Percentiles rank a stretch among this genome's conserved stretches.
Conservation (phyloP, 345 rosid species). For the Laguncularia racemosa region DNA sequence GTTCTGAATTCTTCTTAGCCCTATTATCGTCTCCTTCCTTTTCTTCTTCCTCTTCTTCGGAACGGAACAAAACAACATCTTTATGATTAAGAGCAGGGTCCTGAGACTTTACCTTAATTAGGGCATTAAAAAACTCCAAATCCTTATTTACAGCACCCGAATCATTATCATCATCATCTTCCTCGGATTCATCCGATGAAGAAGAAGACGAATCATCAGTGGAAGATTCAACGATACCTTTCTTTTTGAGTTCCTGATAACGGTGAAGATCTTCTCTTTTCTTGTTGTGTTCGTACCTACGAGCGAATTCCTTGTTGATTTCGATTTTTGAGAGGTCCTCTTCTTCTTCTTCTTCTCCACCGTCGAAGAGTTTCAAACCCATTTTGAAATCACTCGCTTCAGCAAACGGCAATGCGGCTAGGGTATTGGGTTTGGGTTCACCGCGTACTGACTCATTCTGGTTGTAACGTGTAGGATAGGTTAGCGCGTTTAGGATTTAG, state of each 20-base stretch:
- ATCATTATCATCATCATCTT: slow-evolving; percentile 21
- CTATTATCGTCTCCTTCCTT: no score
- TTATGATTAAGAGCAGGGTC: slow-evolving; percentile 44
- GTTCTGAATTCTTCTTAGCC: no score
- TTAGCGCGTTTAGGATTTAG: no score
- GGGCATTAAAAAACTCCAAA: slow-evolving; percentile 32
- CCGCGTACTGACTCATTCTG: no score
- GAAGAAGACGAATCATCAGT: slow-evolving; percentile 23
- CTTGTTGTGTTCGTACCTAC: slow-evolving; percentile 52
- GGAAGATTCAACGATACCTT: slow-evolving; percentile 26
- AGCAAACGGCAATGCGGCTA: no score
- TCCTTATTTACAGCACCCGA: slow-evolving; percentile 15
- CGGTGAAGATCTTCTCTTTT: slow-evolving; percentile 56
- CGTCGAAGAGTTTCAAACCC: slow-evolving; percentile 45
- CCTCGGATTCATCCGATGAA: slow-evolving; percentile 14
- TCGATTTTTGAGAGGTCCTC: slow-evolving; percentile 35
- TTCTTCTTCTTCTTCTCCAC: slow-evolving; percentile 16
- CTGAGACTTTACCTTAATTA: slow-evolving; percentile 40
- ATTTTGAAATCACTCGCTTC: not conserved
- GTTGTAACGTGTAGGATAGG: no score
- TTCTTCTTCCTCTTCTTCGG: slow-evolving; percentile 15
- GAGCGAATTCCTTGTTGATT: slow-evolving; percentile 46
- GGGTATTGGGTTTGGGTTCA: no score
- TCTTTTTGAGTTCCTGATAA: slow-evolving; percentile 36
- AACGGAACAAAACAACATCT: slow-evolving; percentile 35